Percentiles rank a stretch among this genome's conserved stretches.
Conservation (phyloP, 1,139 yeast species). For the Nakaseomyces sp. region DNA sequence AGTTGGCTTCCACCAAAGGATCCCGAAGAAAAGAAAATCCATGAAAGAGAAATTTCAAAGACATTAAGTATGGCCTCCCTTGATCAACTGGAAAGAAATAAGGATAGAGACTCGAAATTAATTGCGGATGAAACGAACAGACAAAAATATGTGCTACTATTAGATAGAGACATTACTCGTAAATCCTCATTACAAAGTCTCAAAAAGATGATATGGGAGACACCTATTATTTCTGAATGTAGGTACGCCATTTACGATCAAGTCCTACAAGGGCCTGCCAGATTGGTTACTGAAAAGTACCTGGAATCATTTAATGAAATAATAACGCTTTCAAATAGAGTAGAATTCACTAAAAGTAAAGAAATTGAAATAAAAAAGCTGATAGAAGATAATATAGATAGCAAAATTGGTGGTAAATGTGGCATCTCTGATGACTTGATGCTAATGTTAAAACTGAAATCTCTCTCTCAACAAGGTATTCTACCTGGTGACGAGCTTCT, state of each 20-base stretch:
- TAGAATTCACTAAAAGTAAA: slow-evolving; percentile 26
- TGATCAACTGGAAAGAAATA: slow-evolving; percentile 29
- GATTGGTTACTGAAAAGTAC: slow-evolving; percentile 23
- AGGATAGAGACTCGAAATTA: slow-evolving; percentile 28
- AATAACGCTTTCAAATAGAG: slow-evolving; percentile 22
- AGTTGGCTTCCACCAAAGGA: slow-evolving; percentile 45
- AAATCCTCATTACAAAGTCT: slow-evolving; percentile 34
- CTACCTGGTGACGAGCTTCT: slow-evolving; percentile 28
- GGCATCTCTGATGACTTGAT: slow-evolving; percentile 18
- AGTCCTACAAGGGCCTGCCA: slow-evolving; percentile 24
- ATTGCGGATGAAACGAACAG: slow-evolving; percentile 32
- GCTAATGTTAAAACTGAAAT: slow-evolving; percentile 24
- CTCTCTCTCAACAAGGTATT: slow-evolving; percentile 27
- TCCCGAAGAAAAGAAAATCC: slow-evolving; percentile 34
- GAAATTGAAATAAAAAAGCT: slow-evolving; percentile 27
- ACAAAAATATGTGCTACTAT: slow-evolving; percentile 27
- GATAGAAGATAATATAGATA: slow-evolving; percentile 17
- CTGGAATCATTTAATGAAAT: slow-evolving; percentile 29
- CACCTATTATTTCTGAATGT: slow-evolving; percentile 31
- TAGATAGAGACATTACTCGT: slow-evolving; percentile 28
- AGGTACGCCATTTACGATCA: slow-evolving; percentile 31
- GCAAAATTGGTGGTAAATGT: slow-evolving; percentile 16
- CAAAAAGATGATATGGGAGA: slow-evolving; percentile 37
- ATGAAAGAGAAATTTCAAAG: slow-evolving; percentile 37
- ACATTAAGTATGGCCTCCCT: slow-evolving; percentile 35